A percentile compares a stretch with the other conserved stretches of the same genome.
Conservation (phyloP, 192 early-diverging fungal species). For the Linnemannia schmuckeri region DNA sequence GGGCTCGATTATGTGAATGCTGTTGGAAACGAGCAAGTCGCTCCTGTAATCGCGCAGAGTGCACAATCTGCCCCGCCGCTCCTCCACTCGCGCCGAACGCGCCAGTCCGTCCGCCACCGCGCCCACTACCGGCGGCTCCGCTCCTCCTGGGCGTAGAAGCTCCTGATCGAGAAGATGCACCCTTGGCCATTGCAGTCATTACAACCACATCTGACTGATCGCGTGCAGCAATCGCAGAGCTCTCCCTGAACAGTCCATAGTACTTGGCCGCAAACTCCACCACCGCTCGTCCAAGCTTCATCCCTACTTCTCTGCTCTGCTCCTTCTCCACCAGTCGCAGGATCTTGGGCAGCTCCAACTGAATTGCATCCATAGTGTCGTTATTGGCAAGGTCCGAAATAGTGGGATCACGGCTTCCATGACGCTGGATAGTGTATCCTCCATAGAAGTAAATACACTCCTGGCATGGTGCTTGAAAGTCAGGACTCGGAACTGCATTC, state of each 20-base stretch:
- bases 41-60: not conserved
- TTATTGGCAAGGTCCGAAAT: not conserved
- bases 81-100: not conserved
- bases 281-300: constrained; percentile 33
- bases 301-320: constrained; percentile 32
- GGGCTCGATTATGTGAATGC: not conserved
- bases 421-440: constrained; percentile 33
- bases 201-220: not conserved
- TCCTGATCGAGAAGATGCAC: not conserved
- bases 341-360: constrained; percentile 40
- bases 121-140: not conserved
- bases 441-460: constrained; percentile 33
- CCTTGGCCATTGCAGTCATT: not conserved
- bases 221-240: not conserved
- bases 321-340: constrained; percentile 30
- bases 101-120: not conserved
- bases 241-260: constrained; percentile 18
- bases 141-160: not conserved
- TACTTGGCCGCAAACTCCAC: constrained; percentile 26
- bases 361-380: constrained; percentile 35
- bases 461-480: constrained; percentile 9
- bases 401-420: constrained; percentile 15
- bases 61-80: not conserved
- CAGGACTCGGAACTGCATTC: constrained; percentile 25
- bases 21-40: not conserved